A percentile compares a stretch with the other conserved stretches of the same genome.
Conservation (phyloP, 1,284 basidiomycete species). For the Microbotryum silenes-acaulis region DNA sequence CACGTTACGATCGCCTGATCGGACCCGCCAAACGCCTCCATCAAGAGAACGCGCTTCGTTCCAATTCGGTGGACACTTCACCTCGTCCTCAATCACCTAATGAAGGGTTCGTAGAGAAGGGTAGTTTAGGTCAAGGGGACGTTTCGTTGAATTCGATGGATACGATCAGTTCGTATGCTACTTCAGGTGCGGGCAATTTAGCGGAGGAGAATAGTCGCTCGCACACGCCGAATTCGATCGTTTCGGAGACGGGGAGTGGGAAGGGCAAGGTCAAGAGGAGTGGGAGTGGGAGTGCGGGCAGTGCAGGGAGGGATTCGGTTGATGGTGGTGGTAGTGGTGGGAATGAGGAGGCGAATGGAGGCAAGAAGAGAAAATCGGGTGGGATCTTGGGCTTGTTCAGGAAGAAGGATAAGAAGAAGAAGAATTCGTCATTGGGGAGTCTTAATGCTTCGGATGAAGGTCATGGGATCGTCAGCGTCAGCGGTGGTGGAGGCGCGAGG, state of each 20-base stretch:
- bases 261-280: conserved; percentile 22
- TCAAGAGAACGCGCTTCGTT: no score
- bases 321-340: conserved; percentile 40
- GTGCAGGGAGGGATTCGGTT: conserved; percentile 38
- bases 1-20: conserved; percentile 27
- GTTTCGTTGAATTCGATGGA: conserved; percentile 19
- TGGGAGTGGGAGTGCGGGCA: conserved; percentile 47
- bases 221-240: not conserved
- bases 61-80: no score
- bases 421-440: conserved; percentile 38
- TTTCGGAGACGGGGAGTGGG: not conserved
- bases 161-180: conserved; percentile 7
- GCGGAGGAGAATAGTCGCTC: not conserved
- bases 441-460: conserved; percentile 50
- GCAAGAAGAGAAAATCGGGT: conserved; percentile 59
- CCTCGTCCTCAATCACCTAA: not conserved
- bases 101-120: not conserved
- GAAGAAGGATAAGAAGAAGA: conserved; percentile 64
- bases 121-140: conserved; percentile 8
- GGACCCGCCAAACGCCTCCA: conserved; percentile 6
- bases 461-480: conserved; percentile 11
- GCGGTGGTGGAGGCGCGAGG: conserved; percentile 1
- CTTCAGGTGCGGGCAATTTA: not conserved
- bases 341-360: conserved; percentile 28
- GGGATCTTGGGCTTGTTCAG: conserved; percentile 66